Base-by-base conservation (phyloP, 371 early-diverging fungal species). In the Lichtheimia ornata region DNA sequence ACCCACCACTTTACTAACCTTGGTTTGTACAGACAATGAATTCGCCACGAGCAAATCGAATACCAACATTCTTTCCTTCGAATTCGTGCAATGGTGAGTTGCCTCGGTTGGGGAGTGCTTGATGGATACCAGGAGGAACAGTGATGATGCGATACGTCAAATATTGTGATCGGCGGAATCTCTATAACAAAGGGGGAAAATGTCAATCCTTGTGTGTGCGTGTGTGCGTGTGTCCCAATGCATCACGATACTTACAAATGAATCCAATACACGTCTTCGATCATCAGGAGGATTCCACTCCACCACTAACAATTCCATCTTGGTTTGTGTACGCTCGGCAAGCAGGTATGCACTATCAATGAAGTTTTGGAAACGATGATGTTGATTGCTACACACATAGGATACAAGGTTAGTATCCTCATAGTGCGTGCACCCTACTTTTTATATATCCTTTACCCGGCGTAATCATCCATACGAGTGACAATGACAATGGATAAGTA, bases 391-490 rank as follows among this genome's bases (percentile, higher is more conserved):
- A 28, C 61, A n/a, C n/a, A n/a, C n/a, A 22, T 11, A 42, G 24
- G 14, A 44, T 43, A n/a, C n/a, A n/a, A 50, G 40, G 11, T 18
- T 5, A 20, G 2, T 20, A 51, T 52, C 3, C 22, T 7, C 17
- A 24, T 53, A 15, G n/a, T 3, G 18, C 44, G n/a, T 3, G 18
- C 44, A n/a, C 2, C 15, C 9, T 50, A n/a, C 30, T 35, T 18
- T 13, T 35, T n/a, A 25, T 47, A 30, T 47, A 7, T 13, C 14
- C 2, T 12, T 62, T 76, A 76, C 76, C 76, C 79, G 56, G 79
- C 79, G 63, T 78, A 78, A 42, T 78, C 71, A 56, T 78, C 79
- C 75, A 73, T 75, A 6, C 79, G 73, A 41, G 79, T 73, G n/a
- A 78, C 79, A 61, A 78, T 67, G 52, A 78, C 79, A 60, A 78